Conservation (phyloP, 2,329 filamentous ascomycete genomes). For the Ceratocystis papillata region DNA sequence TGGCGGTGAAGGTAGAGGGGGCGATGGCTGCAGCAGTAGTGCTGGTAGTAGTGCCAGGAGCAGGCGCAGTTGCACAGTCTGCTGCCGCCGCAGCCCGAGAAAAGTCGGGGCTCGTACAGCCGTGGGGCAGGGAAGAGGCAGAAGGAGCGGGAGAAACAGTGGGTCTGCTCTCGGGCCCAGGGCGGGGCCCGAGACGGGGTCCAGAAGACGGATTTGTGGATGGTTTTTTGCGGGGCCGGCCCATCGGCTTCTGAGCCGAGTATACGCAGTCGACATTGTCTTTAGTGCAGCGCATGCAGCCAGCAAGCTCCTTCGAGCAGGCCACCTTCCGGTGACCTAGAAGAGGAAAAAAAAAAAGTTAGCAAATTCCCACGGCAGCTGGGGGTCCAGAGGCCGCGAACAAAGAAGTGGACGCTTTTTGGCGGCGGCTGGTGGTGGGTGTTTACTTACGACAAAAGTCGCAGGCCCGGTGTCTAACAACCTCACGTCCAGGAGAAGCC, state of each 20-base stretch:
- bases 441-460: constrained; percentile 53
- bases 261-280: constrained; percentile 51
- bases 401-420: neutral
- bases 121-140: too few species aligned
- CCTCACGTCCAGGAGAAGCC: constrained; percentile 24
- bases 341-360: neutral
- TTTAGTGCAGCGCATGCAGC: constrained; percentile 48
- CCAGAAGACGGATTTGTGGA: neutral
- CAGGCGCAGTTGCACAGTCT: neutral
- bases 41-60: neutral
- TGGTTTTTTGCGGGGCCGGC: constrained; percentile 45
- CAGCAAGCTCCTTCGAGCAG: constrained; percentile 51
- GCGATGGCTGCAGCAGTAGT: neutral
- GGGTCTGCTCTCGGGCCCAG: neutral
- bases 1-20: neutral
- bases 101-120: too few species aligned
- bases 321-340: constrained; percentile 53
- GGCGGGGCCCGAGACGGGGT: neutral
- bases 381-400: too few species aligned
- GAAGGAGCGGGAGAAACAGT: neutral
- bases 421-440: constrained; percentile 21
- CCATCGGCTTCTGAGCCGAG: constrained; percentile 56
- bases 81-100: too few species aligned
- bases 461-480: constrained; percentile 49
- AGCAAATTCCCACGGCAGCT: too few species aligned